phyloP scores from a whole-genome alignment of 2,329 filamentous ascomycete genomes.

The Epichloe festucae region DNA sequence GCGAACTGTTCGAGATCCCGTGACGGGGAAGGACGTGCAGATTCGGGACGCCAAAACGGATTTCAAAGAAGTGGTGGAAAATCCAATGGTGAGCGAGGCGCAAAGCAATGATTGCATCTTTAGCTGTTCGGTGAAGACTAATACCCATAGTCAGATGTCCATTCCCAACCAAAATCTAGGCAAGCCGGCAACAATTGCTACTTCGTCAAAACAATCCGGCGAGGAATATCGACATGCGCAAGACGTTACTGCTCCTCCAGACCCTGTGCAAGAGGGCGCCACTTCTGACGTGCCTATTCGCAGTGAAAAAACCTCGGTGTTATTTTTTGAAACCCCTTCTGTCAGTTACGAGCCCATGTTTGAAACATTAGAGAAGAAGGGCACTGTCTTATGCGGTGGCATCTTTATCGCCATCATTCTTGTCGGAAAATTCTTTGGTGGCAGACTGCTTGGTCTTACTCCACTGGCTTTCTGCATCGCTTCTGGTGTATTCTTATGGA shows the following conservation, averaged over 20 bases:
- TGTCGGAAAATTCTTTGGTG: slow-evolving; percentile 68
- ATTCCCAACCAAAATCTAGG: slow-evolving; percentile 83
- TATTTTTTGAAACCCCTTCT: slow-evolving; percentile 88
- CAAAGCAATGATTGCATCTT: not conserved
- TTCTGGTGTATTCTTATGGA: slow-evolving; percentile 77
- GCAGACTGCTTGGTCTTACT: slow-evolving; percentile 61
- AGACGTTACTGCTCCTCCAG: slow-evolving; percentile 82
- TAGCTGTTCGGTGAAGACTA: not conserved
- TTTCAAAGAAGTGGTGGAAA: slow-evolving; percentile 53
- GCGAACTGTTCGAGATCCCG: slow-evolving; percentile 72
- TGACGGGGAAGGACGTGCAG: slow-evolving; percentile 72
- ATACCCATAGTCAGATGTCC: slow-evolving; percentile 41
- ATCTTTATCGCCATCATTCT: slow-evolving; percentile 65
- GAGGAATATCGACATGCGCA: slow-evolving; percentile 75
- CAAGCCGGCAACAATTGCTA: slow-evolving; percentile 60
- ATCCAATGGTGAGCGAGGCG: slow-evolving; percentile 45
- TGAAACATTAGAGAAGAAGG: slow-evolving; percentile 57
- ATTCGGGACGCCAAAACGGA: slow-evolving; percentile 71
- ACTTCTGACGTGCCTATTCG: slow-evolving; percentile 93
- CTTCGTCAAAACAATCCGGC: slow-evolving; percentile 55
- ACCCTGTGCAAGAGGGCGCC: slow-evolving; percentile 65
- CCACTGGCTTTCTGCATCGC: slow-evolving; percentile 59
- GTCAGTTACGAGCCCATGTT: slow-evolving; percentile 88
- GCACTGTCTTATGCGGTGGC: slow-evolving; percentile 54
- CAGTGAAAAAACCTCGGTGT: slow-evolving; percentile 83